Evolutionary conservation across 306 rosid species (phyloP).

Genomic region (Castanopsis chinensis): DNA sequence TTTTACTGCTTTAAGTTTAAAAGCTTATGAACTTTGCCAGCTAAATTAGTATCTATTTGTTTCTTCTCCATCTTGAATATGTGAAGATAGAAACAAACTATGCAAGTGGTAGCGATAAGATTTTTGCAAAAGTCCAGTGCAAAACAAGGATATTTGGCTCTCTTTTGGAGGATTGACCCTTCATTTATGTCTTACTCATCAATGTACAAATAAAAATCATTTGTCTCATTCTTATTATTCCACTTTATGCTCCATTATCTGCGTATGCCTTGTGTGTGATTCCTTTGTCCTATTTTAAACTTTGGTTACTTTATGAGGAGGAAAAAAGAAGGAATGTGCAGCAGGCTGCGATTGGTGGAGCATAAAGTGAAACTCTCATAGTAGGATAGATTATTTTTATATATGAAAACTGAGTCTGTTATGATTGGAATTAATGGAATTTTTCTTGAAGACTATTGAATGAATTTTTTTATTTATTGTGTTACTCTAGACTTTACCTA

Average conservation of each 20-base stretch:
- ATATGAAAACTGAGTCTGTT: background rate
- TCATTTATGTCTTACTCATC: background rate
- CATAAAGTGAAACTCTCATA: no score
- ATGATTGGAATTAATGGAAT: background rate
- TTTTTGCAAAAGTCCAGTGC: background rate
- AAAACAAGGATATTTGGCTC: background rate
- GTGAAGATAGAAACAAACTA: background rate
- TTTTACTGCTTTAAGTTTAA: background rate
- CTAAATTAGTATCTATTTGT: background rate
- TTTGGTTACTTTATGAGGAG: no score
- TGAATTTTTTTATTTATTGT: constrained; percentile 7
- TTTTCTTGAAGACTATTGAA: constrained; percentile 6
- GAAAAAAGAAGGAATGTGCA: no score
- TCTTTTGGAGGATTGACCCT: background rate
- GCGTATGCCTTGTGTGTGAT: no score
- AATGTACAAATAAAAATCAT: background rate
- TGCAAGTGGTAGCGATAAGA: background rate
- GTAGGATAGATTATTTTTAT: no score
- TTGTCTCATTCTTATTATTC: no score
- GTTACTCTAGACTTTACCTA: constrained; percentile 47
- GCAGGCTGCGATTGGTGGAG: no score
- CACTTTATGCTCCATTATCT: no score
- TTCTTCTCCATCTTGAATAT: background rate
- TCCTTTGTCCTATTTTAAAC: no score
- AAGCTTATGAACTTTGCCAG: background rate